Evolutionary conservation across 257 asterid genomes (phyloP), one percentile per base, ranked within the genome.

Genomic region (Schizonepeta tenuifolia): DNA sequence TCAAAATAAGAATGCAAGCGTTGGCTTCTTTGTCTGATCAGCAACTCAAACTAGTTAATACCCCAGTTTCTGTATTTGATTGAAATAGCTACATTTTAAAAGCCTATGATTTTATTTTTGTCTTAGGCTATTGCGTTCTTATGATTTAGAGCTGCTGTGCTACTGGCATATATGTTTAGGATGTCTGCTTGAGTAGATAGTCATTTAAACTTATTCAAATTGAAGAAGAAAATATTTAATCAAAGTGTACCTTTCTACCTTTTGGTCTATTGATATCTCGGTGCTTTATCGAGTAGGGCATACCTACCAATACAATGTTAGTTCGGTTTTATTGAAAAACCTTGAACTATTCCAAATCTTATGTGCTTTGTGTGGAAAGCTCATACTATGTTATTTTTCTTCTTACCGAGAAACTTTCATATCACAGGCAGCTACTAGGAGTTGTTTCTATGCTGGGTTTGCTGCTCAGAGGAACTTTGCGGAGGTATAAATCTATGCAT

Each of bases 381-480:
- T 46, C 41, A 31, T 46, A 36, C 59, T 31, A 24, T 13, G 13
- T n/a, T 22, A 6, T 66, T 70, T 72, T 64, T 53, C 72, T 54
- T 50, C 74, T 75, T 51, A 77, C 72, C 11, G 9, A 72, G 71
- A 73, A 73, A 44, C 18, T 71, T 41, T 71, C 73, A 17, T 59
- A 55, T 75, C 75, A 79, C 88, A 94, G 99, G 97, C 99, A 41
- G 88, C 99, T 73, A 94, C 99, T 2, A 86, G 96, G 81, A 94
- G 99, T 82, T 94, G 99, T 81, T 94, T 94, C 83, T 88, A 81
- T 84, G 99, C 99, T 61, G 99, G 99, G 44, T 94, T 94, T 84
- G 99, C 99, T 51, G 99, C 97, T 76, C 97, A 84, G 87, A 91
- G 98, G 85, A 94, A 94, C 69, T 94, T 94, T 58, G 99, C 99